Base-by-base conservation (phyloP, 306 rosid genomes). In the Astragalus glycyphyllos region DNA sequence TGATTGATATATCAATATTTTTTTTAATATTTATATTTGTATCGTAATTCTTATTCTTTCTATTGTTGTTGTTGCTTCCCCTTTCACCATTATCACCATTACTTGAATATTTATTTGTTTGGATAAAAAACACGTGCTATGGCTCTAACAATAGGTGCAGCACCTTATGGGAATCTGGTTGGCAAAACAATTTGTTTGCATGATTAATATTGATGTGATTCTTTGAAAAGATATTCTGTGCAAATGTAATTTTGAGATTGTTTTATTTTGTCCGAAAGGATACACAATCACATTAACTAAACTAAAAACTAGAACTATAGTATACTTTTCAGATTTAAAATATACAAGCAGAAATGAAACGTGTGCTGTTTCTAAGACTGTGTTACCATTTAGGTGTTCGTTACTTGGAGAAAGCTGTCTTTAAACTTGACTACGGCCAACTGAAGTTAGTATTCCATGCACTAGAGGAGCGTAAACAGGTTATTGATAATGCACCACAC, bases 401-500 rank as follows among this genome's bases (percentile, higher is more conserved):
- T 11, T 91, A 91, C 72, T 83, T 88, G 84, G 96, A 91, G 92
- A 91, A 91, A 79, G 96, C 96, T 8, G 86, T 91, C 65, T 88
- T 91, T 50, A 83, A 81, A 74, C 63, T 90, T 58, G 97, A 91
- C 78, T 91, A 86, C 51, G 91, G 91, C 45, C 96, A 88, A 74
- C 68, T 91, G 75, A 91, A 88, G 79, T 46, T 92, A 85, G 98
- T 92, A 46, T 89, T 92, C 73, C 98, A 88, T 79, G 98, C 98
- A 40, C 98, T 92, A 16, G 88, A 80, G 80, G 98, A 92, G 81
- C 96, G 98, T 58, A 90, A 88, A 70, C 96, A 85, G 87, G 81
- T 86, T 66, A 92, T 92, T 69, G 96, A 90, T n/a, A 90, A 92
- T 80, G 98, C 97, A 59, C 98, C 96, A 17, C 98, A 92, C 84